phyloP scores from a whole-genome alignment of 768 basidiomycete genomes.

The Termitomyces sp. region DNA sequence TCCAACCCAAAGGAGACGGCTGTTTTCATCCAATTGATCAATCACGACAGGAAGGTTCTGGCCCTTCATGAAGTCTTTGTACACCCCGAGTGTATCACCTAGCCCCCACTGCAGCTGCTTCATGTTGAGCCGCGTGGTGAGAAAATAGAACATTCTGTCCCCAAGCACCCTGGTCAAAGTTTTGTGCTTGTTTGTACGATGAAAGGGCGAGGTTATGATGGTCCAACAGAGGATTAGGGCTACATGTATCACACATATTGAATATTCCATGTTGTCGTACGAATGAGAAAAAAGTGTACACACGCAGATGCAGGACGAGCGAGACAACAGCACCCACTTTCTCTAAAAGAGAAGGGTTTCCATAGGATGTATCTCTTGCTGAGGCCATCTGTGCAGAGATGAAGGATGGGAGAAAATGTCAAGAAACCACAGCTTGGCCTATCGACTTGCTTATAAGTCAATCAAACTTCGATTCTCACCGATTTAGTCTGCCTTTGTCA shows the following conservation, averaged over 20 bases:
- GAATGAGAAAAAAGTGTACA: background rate
- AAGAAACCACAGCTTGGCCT: background rate
- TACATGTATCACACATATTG: background rate
- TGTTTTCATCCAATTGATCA: conserved; percentile 23
- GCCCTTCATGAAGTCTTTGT: conserved; percentile 17
- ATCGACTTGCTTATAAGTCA: background rate
- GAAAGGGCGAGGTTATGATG: conserved; percentile 16
- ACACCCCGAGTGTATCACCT: conserved; percentile 18
- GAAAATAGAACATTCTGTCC: conserved; percentile 14
- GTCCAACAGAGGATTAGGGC: conserved; percentile 18
- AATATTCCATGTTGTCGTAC: background rate
- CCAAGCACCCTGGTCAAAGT: conserved; percentile 15
- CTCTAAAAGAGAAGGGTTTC: conserved; percentile 9
- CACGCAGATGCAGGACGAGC: conserved; percentile 9
- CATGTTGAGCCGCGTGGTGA: conserved; percentile 8
- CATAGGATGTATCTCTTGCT: conserved; percentile 10
- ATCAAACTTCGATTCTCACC: background rate
- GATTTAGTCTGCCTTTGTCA: background rate
- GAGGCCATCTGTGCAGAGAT: conserved; percentile 6
- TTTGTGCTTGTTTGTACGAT: conserved; percentile 18
- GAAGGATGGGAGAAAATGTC: background rate
- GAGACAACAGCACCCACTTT: conserved; percentile 4
- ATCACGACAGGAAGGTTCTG: conserved; percentile 15
- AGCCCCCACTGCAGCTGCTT: conserved; percentile 20
- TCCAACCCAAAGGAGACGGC: conserved; percentile 28